Evolutionary conservation across 2,329 filamentous ascomycete genomes (phyloP), one percentile per base, ranked within the genome.

Genomic region (Coleophoma eucalyptorum): DNA sequence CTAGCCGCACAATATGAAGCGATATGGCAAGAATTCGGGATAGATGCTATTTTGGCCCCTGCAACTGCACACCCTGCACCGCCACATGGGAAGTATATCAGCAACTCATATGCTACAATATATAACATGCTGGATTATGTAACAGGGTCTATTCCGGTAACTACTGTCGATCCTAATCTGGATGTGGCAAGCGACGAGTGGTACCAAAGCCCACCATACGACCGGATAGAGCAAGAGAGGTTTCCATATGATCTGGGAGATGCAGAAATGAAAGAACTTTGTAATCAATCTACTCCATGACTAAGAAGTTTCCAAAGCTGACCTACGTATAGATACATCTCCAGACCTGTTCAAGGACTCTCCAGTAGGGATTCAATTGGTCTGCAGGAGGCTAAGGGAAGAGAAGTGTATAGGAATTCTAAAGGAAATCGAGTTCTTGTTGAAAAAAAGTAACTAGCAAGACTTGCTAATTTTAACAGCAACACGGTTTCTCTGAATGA

Each of bases 121-220:
- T 45, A 45, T 45, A 45, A 45, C n/a, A 45, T 45, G 43, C 19
- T 45, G 43, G 43, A 45, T 31, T 45, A 34, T 45, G 43, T 45
- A 13, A 26, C 43, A 11, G 43, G 43, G 5, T 45, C 18, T 15
- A 45, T 45, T 20, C 43, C 43, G 18, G 43, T 45, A 13, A 45
- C 31, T 13, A 2, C 10, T 1, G 43, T 45, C 4, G 18, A 45
- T 12, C 18, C 18, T 11, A 26, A 2, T 1, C 43, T 45, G 16
- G 43, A 45, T 45, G 20, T 45, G 20, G 43, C 43, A 2, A 20
- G 21, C 21, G 15, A 20, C 12, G 38, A 45, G 19, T 45, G 43
- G 43, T 45, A 45, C 13, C 5, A 45, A 5, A 26, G 12, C 5
- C 5, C 26, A 19, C 10, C 26, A n/a, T 45, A 45, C n/a, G 43